Base-by-base conservation (phyloP, 495 filamentous ascomycete genomes). In the Rhypophila decipiens region DNA sequence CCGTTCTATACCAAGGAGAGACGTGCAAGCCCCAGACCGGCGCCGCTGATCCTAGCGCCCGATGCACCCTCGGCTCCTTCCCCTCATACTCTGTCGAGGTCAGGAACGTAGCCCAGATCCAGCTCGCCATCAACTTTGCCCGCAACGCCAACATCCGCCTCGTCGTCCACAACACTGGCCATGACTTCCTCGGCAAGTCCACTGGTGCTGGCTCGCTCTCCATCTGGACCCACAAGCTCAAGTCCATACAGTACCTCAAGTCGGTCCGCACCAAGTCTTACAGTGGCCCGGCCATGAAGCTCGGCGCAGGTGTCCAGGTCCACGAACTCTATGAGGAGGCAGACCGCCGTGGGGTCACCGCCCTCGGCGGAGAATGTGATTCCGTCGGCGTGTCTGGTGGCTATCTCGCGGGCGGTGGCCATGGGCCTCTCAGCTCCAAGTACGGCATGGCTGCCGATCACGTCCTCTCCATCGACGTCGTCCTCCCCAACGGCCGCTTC, bases 91-190 rank as follows among this genome's bases (percentile, higher is more conserved):
- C 77, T 0, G 74, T 86, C 19, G 77, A 77, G 44, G 76, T 73
- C 8, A 74, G 61, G 39, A 74, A 55, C 70, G 75, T 38, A 75
- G 76, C 61, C 63, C 76, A 80, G 44, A 70, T 86, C 27, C 77
- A 80, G 53, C 61, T 77, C 2, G 75, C 79, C 4, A 65, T 88
- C 15, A 79, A 80, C 57, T 79, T 86, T 61, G 84, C 83, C 1
- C 69, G 76, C 3, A 76, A 78, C 42, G 13, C 19, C 2, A 77
- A 78, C 36, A 47, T 87, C 10, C 71, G 83, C 24, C 64, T 88
- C 12, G 76, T 81, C 0, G 68, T 87, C 17, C 69, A 73, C 65
- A 87, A 85, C 51, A 89, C 84, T 2, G 84, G 85, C 22, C 84
- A 80, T 49, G 77, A 80, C 55, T 73, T 76, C 44, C 64, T 57